Conservation (phyloP, 495 filamentous ascomycete species). For the Friedmanniomyces endolithicus region DNA sequence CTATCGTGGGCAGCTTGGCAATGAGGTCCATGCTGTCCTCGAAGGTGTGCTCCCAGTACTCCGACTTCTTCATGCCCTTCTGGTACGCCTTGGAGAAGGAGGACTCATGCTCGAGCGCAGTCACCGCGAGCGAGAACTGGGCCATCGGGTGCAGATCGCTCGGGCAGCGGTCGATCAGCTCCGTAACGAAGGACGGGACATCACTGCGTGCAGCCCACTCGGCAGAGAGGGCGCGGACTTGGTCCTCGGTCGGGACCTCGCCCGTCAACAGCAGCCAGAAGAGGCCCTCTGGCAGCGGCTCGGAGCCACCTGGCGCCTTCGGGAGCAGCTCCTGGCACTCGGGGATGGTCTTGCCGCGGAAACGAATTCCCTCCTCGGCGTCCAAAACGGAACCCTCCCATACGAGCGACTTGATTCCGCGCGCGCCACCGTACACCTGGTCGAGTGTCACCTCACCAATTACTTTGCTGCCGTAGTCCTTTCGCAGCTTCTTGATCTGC, state of each 20-base stretch:
- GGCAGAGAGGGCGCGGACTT: constrained; percentile 91
- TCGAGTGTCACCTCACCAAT: constrained; percentile 97
- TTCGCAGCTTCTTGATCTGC: constrained; percentile 94
- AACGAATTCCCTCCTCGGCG: constrained; percentile 96
- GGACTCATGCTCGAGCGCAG: constrained; percentile 94
- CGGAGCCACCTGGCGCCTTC: constrained; percentile 87
- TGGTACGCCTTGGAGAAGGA: constrained; percentile 95
- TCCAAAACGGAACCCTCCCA: constrained; percentile 99
- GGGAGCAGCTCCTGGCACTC: constrained; percentile 96
- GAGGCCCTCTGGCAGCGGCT: constrained; percentile 96
- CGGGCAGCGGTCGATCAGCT: constrained; percentile 98
- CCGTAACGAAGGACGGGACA: constrained; percentile 92
- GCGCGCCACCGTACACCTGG: constrained; percentile 97
- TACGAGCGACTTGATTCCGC: constrained; percentile 94
- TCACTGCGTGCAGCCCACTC: constrained; percentile 98
- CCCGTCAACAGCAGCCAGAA: constrained; percentile 99
- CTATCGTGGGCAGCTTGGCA: constrained; percentile 97
- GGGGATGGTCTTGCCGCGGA: constrained; percentile 95
- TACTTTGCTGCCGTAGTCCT: constrained; percentile 90
- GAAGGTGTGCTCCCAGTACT: constrained; percentile 98
- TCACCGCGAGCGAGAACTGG: constrained; percentile 95
- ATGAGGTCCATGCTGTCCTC: constrained; percentile 99
- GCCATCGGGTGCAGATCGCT: constrained; percentile 98
- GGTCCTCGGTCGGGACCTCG: constrained; percentile 91
- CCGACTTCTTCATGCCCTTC: constrained; percentile 95